Percentiles rank a stretch among this genome's conserved stretches.
Evolutionary conservation across 1,284 basidiomycete species (phyloP).

Genomic region (Trichosporon sp.): DNA sequence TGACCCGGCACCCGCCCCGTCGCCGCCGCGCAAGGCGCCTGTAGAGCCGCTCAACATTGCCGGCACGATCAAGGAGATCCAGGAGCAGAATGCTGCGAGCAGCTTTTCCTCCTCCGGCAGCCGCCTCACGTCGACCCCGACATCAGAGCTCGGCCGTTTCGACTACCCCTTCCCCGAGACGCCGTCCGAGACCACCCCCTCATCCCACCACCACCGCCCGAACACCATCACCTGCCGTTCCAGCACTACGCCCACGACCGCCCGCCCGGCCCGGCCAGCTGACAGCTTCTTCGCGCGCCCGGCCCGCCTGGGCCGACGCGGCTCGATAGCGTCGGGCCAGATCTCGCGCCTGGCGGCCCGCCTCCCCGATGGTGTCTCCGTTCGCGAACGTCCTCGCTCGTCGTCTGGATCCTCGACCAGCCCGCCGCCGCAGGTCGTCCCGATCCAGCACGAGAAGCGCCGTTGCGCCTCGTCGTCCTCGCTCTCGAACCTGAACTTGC

Average conservation of each 20-base stretch:
- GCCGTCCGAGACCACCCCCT: background rate
- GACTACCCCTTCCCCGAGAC: constrained; percentile 38
- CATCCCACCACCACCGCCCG: constrained; percentile 7
- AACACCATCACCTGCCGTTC: background rate
- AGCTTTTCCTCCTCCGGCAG: constrained; percentile 4
- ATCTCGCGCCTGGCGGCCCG: constrained; percentile 26
- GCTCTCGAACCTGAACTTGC: constrained; percentile 11
- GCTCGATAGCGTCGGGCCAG: constrained; percentile 30
- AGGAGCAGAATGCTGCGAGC: constrained; percentile 1
- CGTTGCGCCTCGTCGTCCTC: constrained; percentile 12
- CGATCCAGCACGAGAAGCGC: constrained; percentile 1
- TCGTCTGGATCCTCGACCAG: background rate
- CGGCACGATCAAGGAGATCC: constrained; percentile 15
- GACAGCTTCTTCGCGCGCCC: constrained; percentile 11
- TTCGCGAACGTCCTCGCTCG: background rate
- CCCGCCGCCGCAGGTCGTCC: background rate
- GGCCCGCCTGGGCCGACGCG: constrained; percentile 22
- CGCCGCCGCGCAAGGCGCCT: background rate
- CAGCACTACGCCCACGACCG: background rate
- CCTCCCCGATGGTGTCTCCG: constrained; percentile 9
- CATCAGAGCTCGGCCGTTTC: constrained; percentile 44
- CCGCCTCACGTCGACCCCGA: constrained; percentile 35
- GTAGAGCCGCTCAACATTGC: background rate
- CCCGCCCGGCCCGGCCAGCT: constrained; percentile 14
- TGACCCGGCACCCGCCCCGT: constrained; percentile 2